phyloP scores from a whole-genome alignment of 768 basidiomycete genomes.

The Xanthoconium purpureum region DNA sequence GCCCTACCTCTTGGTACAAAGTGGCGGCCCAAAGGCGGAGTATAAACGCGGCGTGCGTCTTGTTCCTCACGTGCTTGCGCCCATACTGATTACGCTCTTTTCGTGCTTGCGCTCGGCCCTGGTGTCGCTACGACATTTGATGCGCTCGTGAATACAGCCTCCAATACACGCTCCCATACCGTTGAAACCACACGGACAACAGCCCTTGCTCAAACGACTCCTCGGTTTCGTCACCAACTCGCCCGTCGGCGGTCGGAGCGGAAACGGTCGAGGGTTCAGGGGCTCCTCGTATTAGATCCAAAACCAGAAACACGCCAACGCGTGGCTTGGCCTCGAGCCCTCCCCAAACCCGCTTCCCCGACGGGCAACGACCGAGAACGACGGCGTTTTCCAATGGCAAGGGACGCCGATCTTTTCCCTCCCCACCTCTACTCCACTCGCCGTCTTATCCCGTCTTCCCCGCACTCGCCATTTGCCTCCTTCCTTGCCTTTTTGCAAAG shows the following conservation, averaged over 20 bases:
- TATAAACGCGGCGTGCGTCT: conserved; percentile 32
- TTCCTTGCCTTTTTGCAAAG: conserved; percentile 9
- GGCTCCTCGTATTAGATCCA: conserved; percentile 24
- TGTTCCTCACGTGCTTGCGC: conserved; percentile 11
- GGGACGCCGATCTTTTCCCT: conserved; percentile 9
- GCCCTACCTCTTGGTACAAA: conserved; percentile 24
- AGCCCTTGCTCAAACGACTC: conserved; percentile 31
- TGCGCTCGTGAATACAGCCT: conserved; percentile 11
- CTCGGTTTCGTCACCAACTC: conserved; percentile 28
- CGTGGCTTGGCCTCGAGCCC: not conserved
- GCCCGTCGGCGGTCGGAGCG: conserved; percentile 22
- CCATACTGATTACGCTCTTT: conserved; percentile 13
- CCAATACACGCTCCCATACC: conserved; percentile 30
- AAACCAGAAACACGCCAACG: not conserved
- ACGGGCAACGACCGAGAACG: conserved; percentile 1
- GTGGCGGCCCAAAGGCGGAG: conserved; percentile 30
- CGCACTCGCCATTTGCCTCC: conserved; percentile 2
- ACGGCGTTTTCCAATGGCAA: conserved; percentile 3
- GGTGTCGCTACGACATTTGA: conserved; percentile 5
- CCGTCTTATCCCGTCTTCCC: conserved; percentile 10
- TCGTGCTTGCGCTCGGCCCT: not conserved
- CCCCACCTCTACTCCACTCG: conserved; percentile 10
- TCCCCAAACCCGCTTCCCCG: not conserved
- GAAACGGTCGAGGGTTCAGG: conserved; percentile 24
- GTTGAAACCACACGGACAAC: conserved; percentile 26